Percentiles rank a stretch among this genome's conserved stretches.
Evolutionary conservation across 2,329 filamentous ascomycete genomes (phyloP).

Genomic region (Lojkania enalia): DNA sequence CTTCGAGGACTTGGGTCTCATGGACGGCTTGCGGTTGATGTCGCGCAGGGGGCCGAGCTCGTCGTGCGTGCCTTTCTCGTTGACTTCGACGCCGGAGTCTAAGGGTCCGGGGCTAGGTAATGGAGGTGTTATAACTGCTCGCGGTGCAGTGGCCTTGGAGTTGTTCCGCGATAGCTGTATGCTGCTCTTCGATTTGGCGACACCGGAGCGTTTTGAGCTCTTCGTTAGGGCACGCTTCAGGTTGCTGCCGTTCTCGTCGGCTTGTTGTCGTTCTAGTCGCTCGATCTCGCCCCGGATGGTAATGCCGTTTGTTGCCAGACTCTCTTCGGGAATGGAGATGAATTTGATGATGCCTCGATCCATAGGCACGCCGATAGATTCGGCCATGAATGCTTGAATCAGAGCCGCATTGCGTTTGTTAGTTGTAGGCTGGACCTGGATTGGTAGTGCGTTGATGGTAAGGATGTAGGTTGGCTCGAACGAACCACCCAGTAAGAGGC

Average conservation of each 20-base stretch:
- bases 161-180: slow-evolving; percentile 39
- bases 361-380: slow-evolving; percentile 67
- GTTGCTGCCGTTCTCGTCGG: slow-evolving; percentile 46
- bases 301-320: slow-evolving; percentile 69
- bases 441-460: slow-evolving; percentile 70
- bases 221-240: slow-evolving; percentile 49
- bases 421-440: slow-evolving; percentile 69
- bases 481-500: slow-evolving; percentile 73
- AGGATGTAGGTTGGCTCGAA: slow-evolving; percentile 81
- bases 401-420: slow-evolving; percentile 82
- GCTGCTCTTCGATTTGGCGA: slow-evolving; percentile 43
- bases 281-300: slow-evolving; percentile 72
- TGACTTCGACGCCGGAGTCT: slow-evolving; percentile 41
- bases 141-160: slow-evolving; percentile 36
- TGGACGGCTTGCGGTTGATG: slow-evolving; percentile 26
- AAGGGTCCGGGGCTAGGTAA: slow-evolving; percentile 39
- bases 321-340: slow-evolving; percentile 68
- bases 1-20: slow-evolving; percentile 22
- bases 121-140: slow-evolving; percentile 34
- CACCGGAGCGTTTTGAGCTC: slow-evolving; percentile 37
- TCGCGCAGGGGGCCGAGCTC: slow-evolving; percentile 20
- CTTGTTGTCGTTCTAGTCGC: slow-evolving; percentile 54
- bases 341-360: slow-evolving; percentile 75
- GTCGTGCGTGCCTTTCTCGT: slow-evolving; percentile 26
- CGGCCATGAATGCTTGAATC: slow-evolving; percentile 74